Evolutionary conservation across 2,329 filamentous ascomycete genomes (phyloP).

Genomic region (Monosporascus sp.): DNA sequence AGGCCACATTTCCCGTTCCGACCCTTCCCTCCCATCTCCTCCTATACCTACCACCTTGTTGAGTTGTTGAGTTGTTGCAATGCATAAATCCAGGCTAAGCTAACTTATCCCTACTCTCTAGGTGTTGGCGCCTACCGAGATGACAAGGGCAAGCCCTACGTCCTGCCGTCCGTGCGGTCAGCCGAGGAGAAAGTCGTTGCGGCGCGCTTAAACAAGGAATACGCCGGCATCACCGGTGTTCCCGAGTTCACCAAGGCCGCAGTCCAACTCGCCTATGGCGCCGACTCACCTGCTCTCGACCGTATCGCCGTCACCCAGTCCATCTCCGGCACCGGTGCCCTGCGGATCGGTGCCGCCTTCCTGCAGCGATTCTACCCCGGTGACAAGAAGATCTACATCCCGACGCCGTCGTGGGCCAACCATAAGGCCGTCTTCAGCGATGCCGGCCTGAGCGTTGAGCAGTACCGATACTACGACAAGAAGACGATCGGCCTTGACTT

Average conservation of each 20-base stretch:
- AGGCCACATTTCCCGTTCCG: conserved; percentile 19
- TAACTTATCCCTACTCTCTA: conserved; percentile 26
- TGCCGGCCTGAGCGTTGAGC: conserved; percentile 82
- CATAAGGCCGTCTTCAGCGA: conserved; percentile 96
- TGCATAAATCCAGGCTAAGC: conserved; percentile 10
- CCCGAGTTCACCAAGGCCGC: conserved; percentile 91
- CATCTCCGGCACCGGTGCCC: conserved; percentile 94
- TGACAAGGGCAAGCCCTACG: conserved; percentile 95
- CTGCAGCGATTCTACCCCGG: conserved; percentile 85
- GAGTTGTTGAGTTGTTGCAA: background rate
- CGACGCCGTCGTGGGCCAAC: conserved; percentile 95
- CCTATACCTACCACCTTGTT: conserved; percentile 1
- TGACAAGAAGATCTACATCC: conserved; percentile 94
- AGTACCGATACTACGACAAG: conserved; percentile 99
- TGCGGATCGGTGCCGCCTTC: conserved; percentile 93
- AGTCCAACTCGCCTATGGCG: conserved; percentile 83
- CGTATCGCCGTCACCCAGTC: conserved; percentile 92
- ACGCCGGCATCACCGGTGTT: conserved; percentile 94
- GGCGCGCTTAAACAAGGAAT: conserved; percentile 86
- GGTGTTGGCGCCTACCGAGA: conserved; percentile 98
- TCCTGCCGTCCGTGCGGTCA: conserved; percentile 85
- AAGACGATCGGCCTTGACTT: conserved; percentile 98
- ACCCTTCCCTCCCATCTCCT: conserved; percentile 2
- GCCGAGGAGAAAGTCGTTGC: conserved; percentile 84
- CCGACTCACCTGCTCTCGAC: conserved; percentile 68